These are phyloP conservation scores for Bipolaris victoriae DNA, from an alignment of 2,329 filamentous ascomycete species.

Conservation along the genomic window DNA sequence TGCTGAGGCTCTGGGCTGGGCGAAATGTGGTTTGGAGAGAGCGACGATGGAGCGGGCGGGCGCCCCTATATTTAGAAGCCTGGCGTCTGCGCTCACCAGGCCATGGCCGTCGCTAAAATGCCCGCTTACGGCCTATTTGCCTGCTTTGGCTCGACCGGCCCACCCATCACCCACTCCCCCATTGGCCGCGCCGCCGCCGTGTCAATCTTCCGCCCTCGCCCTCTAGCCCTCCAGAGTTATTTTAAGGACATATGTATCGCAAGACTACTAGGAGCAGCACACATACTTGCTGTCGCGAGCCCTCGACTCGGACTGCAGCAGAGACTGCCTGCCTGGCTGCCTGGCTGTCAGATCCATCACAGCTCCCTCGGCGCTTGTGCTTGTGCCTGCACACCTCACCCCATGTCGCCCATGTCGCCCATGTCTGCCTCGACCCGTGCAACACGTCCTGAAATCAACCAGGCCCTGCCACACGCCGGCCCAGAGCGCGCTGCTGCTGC, in stretches of 20 bases:
- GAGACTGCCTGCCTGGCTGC: no score
- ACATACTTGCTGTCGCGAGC: background rate
- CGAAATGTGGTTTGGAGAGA: constrained; percentile 39
- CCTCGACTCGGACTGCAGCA: background rate
- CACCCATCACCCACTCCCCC: constrained; percentile 9
- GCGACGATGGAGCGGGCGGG: constrained; percentile 30
- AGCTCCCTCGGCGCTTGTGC: background rate
- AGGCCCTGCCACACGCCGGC: no score
- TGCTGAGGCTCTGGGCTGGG: constrained; percentile 40
- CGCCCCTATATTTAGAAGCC: constrained; percentile 37
- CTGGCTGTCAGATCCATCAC: background rate
- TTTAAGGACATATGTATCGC: constrained; percentile 36
- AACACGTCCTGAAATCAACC: no score
- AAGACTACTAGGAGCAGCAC: no score
- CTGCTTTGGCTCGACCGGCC: constrained; percentile 10
- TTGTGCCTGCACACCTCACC: no score
- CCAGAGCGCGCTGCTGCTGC: constrained; percentile 11
- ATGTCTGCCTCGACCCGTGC: background rate
- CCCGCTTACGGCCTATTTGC: constrained; percentile 20
- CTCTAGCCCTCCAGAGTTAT: constrained; percentile 32
- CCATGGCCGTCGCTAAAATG: constrained; percentile 30
- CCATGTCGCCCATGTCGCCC: no score
- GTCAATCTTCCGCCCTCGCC: constrained; percentile 5
- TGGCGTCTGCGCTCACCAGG: constrained; percentile 31
- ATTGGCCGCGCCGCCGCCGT: constrained; percentile 19